phyloP scores from a whole-genome alignment of 2,329 filamentous ascomycete species.

The Mycosphaerella sp. region DNA sequence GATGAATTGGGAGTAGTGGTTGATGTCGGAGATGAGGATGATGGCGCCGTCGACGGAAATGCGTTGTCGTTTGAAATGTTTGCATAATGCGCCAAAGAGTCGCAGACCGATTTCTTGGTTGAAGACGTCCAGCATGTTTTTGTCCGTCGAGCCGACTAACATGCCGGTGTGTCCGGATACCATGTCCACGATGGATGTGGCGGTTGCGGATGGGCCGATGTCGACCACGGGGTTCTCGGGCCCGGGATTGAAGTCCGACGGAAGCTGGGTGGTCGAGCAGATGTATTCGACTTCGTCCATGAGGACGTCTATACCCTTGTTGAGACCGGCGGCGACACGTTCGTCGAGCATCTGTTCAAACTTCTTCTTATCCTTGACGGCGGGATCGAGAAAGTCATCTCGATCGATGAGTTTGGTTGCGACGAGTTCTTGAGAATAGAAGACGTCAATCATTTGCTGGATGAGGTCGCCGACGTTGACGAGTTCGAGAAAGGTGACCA shows the following conservation, averaged over 20 bases:
- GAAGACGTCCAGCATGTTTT: constrained; percentile 97
- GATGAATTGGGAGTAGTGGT: constrained; percentile 82
- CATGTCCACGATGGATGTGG: constrained; percentile 72
- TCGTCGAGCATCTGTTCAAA: constrained; percentile 99
- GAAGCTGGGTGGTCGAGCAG: constrained; percentile 76
- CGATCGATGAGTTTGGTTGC: constrained; percentile 75
- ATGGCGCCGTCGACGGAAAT: constrained; percentile 84
- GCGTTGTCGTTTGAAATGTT: constrained; percentile 93
- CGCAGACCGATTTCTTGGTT: constrained; percentile 94
- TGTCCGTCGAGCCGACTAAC: constrained; percentile 91
- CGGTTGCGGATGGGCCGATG: constrained; percentile 71
- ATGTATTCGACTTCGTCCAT: constrained; percentile 99
- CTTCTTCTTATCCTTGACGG: constrained; percentile 91
- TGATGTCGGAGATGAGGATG: constrained; percentile 93
- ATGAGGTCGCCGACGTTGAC: constrained; percentile 98
- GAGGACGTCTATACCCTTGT: constrained; percentile 95
- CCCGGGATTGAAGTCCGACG: constrained; percentile 83
- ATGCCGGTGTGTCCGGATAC: constrained; percentile 86
- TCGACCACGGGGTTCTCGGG: constrained; percentile 40
- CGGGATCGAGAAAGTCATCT: constrained; percentile 90
- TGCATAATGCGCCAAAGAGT: constrained; percentile 86
- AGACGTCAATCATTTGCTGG: constrained; percentile 98
- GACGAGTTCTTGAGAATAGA: constrained; percentile 92
- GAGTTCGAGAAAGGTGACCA: constrained; percentile 92
- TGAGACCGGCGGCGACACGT: constrained; percentile 87